phyloP scores from a whole-genome alignment of 2,329 filamentous ascomycete genomes.

The Xylaria sp. region DNA sequence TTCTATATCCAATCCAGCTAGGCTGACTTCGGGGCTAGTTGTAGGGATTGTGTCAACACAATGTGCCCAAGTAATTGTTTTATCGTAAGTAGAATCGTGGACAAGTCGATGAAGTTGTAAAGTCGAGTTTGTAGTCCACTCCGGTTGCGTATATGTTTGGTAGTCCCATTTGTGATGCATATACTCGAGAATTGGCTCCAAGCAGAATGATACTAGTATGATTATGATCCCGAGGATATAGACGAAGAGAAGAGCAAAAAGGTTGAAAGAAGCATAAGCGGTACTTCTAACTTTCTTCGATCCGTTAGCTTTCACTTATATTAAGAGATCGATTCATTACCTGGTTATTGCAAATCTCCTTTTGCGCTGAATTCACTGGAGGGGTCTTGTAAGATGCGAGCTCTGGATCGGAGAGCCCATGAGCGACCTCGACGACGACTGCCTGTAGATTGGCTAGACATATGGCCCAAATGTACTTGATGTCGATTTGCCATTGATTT shows the following conservation, averaged over 20 bases:
- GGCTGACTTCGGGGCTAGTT: no score
- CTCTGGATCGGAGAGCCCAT: background rate
- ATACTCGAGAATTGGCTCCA: no score
- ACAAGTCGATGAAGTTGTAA: no score
- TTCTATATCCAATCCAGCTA: no score
- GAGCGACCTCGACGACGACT: background rate
- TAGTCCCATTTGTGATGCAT: no score
- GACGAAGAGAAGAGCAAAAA: background rate
- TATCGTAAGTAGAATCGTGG: no score
- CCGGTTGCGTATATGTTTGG: no score
- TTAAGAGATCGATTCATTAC: background rate
- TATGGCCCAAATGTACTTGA: background rate
- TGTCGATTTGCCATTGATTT: slow-evolving; percentile 14
- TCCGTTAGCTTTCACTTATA: background rate
- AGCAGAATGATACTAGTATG: no score
- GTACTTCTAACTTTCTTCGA: background rate
- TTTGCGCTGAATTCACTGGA: background rate
- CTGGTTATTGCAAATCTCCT: background rate
- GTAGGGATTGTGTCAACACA: no score
- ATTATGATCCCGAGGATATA: background rate
- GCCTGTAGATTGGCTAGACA: background rate
- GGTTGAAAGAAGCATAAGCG: background rate
- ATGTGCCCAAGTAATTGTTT: no score
- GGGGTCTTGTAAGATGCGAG: no score
- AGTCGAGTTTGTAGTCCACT: no score